Percentiles rank a stretch among this genome's conserved stretches.
These are phyloP conservation scores for Entonaema liquescens DNA, from an alignment of 495 filamentous ascomycete genomes.

Conservation along the genomic window DNA sequence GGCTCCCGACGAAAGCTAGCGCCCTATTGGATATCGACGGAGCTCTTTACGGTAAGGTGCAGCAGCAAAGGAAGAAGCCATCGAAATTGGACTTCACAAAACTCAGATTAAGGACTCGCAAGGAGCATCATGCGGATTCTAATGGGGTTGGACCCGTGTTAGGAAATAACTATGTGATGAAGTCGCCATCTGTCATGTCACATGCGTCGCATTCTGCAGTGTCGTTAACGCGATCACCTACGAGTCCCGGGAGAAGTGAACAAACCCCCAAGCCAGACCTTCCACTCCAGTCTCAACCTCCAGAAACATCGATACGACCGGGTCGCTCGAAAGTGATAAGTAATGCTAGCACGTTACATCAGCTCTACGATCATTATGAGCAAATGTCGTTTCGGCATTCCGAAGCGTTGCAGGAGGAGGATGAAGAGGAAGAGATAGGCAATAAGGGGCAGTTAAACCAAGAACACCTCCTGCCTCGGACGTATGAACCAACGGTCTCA, in stretches of 20 bases:
- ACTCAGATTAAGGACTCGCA: conserved; percentile 45
- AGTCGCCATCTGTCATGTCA: conserved; percentile 54
- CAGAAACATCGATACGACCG: conserved; percentile 41
- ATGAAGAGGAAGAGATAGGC: conserved; percentile 28
- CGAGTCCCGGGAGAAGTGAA: conserved; percentile 14
- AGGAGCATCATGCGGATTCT: conserved; percentile 30
- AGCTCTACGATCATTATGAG: conserved; percentile 64
- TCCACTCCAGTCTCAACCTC: conserved; percentile 33
- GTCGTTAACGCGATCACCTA: conserved; percentile 30
- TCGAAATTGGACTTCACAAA: conserved; percentile 58
- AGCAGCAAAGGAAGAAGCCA: conserved; percentile 59
- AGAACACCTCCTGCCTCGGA: conserved; percentile 20
- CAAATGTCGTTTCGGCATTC: conserved; percentile 55
- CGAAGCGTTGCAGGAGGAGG: conserved; percentile 45
- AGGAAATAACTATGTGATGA: conserved; percentile 46
- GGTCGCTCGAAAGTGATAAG: conserved; percentile 46
- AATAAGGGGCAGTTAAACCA: conserved; percentile 13
- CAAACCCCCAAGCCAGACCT: conserved; percentile 38
- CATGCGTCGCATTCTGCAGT: conserved; percentile 40
- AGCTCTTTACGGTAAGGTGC: conserved; percentile 23
- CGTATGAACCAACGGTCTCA: conserved; percentile 23
- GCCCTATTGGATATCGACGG: conserved; percentile 55
- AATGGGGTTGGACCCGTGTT: conserved; percentile 35
- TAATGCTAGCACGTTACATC: conserved; percentile 47
- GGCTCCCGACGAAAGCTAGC: conserved; percentile 56